Percentiles rank a stretch among this genome's conserved stretches.
phyloP scores from a whole-genome alignment of 768 basidiomycete species.

The Cyclocybe aegerita region DNA sequence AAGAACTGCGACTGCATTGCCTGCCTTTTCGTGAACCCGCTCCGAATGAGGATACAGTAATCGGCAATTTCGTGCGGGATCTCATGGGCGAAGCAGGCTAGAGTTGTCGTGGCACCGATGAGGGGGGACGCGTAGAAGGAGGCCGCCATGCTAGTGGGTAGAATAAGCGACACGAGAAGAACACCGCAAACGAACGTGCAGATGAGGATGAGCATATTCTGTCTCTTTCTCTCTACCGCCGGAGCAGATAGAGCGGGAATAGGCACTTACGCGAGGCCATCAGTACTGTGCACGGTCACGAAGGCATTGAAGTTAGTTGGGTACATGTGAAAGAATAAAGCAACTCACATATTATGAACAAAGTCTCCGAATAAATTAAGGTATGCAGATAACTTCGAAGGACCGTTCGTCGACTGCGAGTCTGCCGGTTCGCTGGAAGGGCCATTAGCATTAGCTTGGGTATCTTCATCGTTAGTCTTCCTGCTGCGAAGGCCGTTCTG shows the following conservation, averaged over 20 bases:
- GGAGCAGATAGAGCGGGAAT: conserved; percentile 13
- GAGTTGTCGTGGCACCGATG: conserved; percentile 91
- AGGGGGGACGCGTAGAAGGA: conserved; percentile 96
- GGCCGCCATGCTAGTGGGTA: conserved; percentile 72
- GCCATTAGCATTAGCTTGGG: conserved; percentile 18
- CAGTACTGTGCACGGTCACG: conserved; percentile 56
- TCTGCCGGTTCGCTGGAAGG: conserved; percentile 20
- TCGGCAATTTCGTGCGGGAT: conserved; percentile 98
- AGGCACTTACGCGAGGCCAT: conserved; percentile 78
- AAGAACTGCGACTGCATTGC: conserved; percentile 94
- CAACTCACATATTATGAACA: conserved; percentile 84
- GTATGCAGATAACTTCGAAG: conserved; percentile 87
- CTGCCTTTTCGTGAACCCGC: conserved; percentile 87
- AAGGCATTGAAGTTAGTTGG: not conserved
- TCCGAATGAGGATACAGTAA: conserved; percentile 88
- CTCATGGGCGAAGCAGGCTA: conserved; percentile 93
- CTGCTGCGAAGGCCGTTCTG: conserved; percentile 54
- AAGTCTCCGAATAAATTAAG: conserved; percentile 93
- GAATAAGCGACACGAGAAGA: conserved; percentile 11
- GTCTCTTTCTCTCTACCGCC: not conserved
- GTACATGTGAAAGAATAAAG: conserved; percentile 12
- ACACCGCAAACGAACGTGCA: conserved; percentile 12
- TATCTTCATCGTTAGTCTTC: conserved; percentile 23
- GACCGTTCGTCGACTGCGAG: conserved; percentile 39
- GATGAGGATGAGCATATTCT: not conserved